phyloP scores from a whole-genome alignment of 306 rosid genomes.

The Hippophae rhamnoides region DNA sequence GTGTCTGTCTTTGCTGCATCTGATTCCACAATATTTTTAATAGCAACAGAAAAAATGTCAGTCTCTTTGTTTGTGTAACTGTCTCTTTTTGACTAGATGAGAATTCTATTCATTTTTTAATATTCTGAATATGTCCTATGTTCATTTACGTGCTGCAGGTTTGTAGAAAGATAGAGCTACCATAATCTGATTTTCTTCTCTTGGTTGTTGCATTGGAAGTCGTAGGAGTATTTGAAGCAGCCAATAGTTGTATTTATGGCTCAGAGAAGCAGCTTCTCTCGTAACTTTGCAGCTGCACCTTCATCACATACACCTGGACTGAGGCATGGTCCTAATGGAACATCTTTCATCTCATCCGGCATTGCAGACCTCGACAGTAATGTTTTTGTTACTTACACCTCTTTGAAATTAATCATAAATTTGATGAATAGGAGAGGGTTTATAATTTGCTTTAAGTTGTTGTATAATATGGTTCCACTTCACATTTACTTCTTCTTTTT shows the following conservation, averaged over 20 bases:
- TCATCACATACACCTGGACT: slow-evolving; percentile 48
- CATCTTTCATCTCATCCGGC: slow-evolving; percentile 60
- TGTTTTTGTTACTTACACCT: slow-evolving; percentile 8
- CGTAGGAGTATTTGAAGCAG: slow-evolving; percentile 18
- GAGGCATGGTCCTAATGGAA: slow-evolving; percentile 74
- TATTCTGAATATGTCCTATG: background rate
- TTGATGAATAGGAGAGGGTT: background rate
- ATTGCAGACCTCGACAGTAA: slow-evolving; percentile 82
- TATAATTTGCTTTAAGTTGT: background rate
- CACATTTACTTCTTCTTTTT: slow-evolving; percentile 7
- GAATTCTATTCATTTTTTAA: too few relatives aligned
- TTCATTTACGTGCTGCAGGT: slow-evolving; percentile 2
- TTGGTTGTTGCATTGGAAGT: slow-evolving; percentile 12
- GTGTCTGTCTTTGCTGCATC: too few relatives aligned
- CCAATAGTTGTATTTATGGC: slow-evolving; percentile 48
- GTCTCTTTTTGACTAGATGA: too few relatives aligned
- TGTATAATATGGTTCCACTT: slow-evolving; percentile 3
- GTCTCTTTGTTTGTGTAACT: too few relatives aligned
- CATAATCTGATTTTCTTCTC: background rate
- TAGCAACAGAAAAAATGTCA: too few relatives aligned
- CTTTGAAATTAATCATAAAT: slow-evolving; percentile 1
- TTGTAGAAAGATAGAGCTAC: background rate
- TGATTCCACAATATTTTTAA: too few relatives aligned
- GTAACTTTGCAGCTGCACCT: slow-evolving; percentile 33
- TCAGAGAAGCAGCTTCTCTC: slow-evolving; percentile 69